Conservation (phyloP, 1,139 yeast species). For the Protomyces arabidopsidicola region DNA sequence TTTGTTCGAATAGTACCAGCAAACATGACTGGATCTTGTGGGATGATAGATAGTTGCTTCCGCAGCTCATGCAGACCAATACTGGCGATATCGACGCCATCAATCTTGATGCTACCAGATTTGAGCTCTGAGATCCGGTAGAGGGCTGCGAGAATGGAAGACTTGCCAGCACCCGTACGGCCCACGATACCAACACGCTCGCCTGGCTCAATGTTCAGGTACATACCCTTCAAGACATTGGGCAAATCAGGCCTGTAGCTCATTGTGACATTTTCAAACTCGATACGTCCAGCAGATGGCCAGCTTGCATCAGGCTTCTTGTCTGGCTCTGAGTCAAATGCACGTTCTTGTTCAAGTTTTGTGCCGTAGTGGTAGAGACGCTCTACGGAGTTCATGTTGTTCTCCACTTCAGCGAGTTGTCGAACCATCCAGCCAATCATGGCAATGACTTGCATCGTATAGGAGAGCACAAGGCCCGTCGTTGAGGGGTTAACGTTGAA, state of each 20-base stretch:
- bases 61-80: conserved; percentile 58
- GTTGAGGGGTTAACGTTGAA: conserved; percentile 61
- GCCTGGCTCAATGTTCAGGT: conserved; percentile 47
- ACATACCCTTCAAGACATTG: conserved; percentile 57
- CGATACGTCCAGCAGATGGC: conserved; percentile 58
- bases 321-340: conserved; percentile 49
- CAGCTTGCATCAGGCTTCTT: conserved; percentile 55
- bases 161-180: conserved; percentile 76
- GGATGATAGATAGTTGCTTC: conserved; percentile 62
- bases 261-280: conserved; percentile 55
- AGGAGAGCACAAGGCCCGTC: conserved; percentile 66
- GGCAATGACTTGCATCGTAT: conserved; percentile 35
- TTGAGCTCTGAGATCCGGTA: conserved; percentile 57
- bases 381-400: conserved; percentile 83
- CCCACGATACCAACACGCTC: conserved; percentile 74
- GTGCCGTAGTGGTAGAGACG: conserved; percentile 67
- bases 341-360: conserved; percentile 62
- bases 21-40: conserved; percentile 75
- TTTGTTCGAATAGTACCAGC: conserved; percentile 62
- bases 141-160: conserved; percentile 62
- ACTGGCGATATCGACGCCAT: conserved; percentile 54
- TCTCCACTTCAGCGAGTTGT: conserved; percentile 63
- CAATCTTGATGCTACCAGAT: conserved; percentile 53
- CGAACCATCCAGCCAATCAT: conserved; percentile 41
- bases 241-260: conserved; percentile 76